A percentile compares a stretch with the other conserved stretches of the same genome.
These are phyloP conservation scores for Leptomonas pyrrhocoris DNA, from an alignment of 208 protist genomes.

Conservation along the genomic window DNA sequence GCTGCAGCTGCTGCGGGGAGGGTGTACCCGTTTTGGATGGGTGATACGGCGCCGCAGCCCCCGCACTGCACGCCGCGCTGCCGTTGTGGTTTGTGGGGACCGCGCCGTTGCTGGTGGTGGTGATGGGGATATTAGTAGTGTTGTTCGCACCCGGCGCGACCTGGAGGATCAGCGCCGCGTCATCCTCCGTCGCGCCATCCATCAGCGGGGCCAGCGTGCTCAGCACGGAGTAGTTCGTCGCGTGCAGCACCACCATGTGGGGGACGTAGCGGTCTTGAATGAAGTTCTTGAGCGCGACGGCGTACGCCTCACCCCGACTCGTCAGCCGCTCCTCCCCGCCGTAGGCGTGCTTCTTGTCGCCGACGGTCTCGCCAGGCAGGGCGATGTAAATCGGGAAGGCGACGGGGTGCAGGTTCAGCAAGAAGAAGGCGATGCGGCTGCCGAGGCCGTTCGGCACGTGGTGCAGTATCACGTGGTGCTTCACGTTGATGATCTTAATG, in stretches of 20 bases:
- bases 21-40: background rate
- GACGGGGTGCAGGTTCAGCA: conserved; percentile 89
- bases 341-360: conserved; percentile 66
- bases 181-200: conserved; percentile 32
- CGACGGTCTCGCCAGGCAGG: conserved; percentile 80
- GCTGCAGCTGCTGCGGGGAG: background rate
- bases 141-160: background rate
- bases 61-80: background rate
- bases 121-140: background rate
- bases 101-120: background rate
- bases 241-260: conserved; percentile 86
- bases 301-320: conserved; percentile 60
- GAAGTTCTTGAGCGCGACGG: conserved; percentile 70
- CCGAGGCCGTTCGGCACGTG: conserved; percentile 70
- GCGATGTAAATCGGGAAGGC: conserved; percentile 87
- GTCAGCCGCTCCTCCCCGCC: conserved; percentile 83
- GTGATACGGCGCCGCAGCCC: background rate
- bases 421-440: conserved; percentile 86
- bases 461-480: conserved; percentile 87
- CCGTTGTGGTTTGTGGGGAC: background rate
- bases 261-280: conserved; percentile 84
- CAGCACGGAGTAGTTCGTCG: conserved; percentile 76
- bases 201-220: conserved; percentile 72
- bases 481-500: conserved; percentile 91
- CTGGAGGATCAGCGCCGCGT: conserved; percentile 4